These are phyloP conservation scores for Annulohypoxylon moriforme DNA, from an alignment of 495 filamentous ascomycete genomes.

Conservation along the genomic window DNA sequence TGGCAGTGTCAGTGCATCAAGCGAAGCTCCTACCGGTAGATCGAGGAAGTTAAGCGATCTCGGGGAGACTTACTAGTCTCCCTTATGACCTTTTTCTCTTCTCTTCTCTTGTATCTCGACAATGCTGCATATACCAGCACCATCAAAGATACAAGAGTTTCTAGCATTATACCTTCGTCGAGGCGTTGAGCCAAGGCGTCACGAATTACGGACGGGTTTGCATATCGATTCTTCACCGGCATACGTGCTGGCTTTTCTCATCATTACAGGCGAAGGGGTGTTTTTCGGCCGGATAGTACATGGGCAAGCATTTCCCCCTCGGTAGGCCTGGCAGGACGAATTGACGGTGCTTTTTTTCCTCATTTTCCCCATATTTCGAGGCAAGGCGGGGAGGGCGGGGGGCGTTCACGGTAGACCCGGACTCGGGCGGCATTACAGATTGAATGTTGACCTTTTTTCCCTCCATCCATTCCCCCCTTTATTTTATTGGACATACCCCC, in stretches of 20 bases:
- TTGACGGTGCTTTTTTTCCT: slow-evolving; percentile 21
- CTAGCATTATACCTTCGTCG: slow-evolving; percentile 35
- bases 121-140: slow-evolving; percentile 22
- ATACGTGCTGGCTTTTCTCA: slow-evolving; percentile 36
- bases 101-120: slow-evolving; percentile 42
- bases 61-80: slow-evolving; percentile 60
- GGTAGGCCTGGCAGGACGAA: slow-evolving; percentile 31
- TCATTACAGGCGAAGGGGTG: slow-evolving; percentile 29
- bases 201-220: slow-evolving; percentile 50
- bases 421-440: slow-evolving; percentile 25
- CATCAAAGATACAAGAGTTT: slow-evolving; percentile 18
- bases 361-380: slow-evolving; percentile 16
- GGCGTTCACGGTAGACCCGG: slow-evolving; percentile 38
- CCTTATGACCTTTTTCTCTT: slow-evolving; percentile 26
- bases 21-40: slow-evolving; percentile 33
- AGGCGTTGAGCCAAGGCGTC: slow-evolving; percentile 45
- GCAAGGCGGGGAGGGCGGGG: slow-evolving; percentile 14
- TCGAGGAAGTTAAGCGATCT: slow-evolving; percentile 57
- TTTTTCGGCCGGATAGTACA: slow-evolving; percentile 39
- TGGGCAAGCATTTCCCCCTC: slow-evolving; percentile 35
- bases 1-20: slow-evolving; percentile 52
- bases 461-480: not conserved
- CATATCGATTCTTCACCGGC: slow-evolving; percentile 44
- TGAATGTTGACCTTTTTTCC: slow-evolving; percentile 31
- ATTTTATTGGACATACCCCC: slow-evolving; percentile 18